A percentile compares a stretch with the other conserved stretches of the same genome.
Evolutionary conservation across 208 protist genomes (phyloP).

Genomic region (Trypanosoma cruzi): DNA sequence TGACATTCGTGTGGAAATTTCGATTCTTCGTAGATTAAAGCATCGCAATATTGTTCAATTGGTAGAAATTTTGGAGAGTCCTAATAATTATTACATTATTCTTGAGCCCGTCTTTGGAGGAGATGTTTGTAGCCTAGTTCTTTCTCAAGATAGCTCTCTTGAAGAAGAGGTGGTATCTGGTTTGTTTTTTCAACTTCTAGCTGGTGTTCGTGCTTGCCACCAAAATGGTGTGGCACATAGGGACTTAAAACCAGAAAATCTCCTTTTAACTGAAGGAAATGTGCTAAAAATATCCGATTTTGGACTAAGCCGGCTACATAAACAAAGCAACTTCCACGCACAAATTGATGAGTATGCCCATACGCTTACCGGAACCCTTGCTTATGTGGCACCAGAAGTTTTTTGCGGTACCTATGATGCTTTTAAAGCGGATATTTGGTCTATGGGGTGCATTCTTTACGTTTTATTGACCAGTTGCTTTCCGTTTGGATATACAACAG

Average conservation of each 20-base stretch:
- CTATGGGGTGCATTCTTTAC: slow-evolving; percentile 86
- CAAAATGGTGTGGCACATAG: slow-evolving; percentile 89
- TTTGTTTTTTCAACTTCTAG: slow-evolving; percentile 76
- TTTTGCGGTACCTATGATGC: slow-evolving; percentile 80
- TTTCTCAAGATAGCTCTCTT: slow-evolving; percentile 48
- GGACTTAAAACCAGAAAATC: slow-evolving; percentile 96
- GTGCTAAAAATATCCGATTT: slow-evolving; percentile 90
- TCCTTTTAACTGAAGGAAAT: slow-evolving; percentile 76
- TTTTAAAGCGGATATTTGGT: slow-evolving; percentile 89
- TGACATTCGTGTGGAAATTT: slow-evolving; percentile 83
- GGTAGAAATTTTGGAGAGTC: slow-evolving; percentile 81
- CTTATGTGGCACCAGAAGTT: slow-evolving; percentile 85
- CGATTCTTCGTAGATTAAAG: slow-evolving; percentile 72
- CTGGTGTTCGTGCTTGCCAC: slow-evolving; percentile 74
- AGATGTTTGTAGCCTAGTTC: slow-evolving; percentile 80
- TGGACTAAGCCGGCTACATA: slow-evolving; percentile 84
- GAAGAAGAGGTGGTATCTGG: slow-evolving; percentile 63
- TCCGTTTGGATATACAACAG: slow-evolving; percentile 75
- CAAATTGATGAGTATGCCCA: slow-evolving; percentile 68
- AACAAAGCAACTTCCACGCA: slow-evolving; percentile 64
- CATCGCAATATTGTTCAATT: slow-evolving; percentile 87
- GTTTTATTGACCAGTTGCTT: slow-evolving; percentile 83
- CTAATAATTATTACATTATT: slow-evolving; percentile 91
- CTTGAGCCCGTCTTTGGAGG: slow-evolving; percentile 86
- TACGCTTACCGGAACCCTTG: slow-evolving; percentile 78